Conservation (phyloP, 495 filamentous ascomycete species). For the Staphylotrichum longicolle region DNA sequence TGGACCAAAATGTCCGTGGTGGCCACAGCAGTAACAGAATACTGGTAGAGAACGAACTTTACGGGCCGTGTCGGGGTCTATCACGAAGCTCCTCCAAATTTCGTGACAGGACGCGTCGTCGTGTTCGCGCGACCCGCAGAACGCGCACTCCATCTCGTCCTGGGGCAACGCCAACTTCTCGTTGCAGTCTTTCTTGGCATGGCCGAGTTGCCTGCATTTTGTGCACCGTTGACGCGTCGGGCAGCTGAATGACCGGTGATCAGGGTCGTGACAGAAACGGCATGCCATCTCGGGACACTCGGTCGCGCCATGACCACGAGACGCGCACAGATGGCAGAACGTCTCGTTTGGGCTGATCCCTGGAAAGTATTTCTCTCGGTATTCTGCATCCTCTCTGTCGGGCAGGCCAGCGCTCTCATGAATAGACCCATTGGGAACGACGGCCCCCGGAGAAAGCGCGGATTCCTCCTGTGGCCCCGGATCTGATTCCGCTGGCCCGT, state of each 20-base stretch:
- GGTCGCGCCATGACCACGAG: conserved; percentile 32
- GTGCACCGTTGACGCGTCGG: conserved; percentile 39
- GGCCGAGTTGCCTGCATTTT: conserved; percentile 43
- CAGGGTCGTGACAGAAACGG: conserved; percentile 34
- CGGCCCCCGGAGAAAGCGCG: not conserved
- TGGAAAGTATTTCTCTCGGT: conserved; percentile 41
- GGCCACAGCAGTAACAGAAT: conserved; percentile 46
- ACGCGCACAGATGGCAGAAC: conserved; percentile 42
- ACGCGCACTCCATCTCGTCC: conserved; percentile 38
- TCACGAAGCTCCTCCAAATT: conserved; percentile 41
- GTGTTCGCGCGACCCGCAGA: conserved; percentile 37
- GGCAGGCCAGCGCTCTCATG: conserved; percentile 2
- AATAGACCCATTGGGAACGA: not conserved
- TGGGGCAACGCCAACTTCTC: conserved; percentile 36
- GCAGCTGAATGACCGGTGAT: conserved; percentile 38
- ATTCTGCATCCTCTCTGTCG: conserved; percentile 26
- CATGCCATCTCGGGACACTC: conserved; percentile 37
- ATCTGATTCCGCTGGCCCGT: not conserved
- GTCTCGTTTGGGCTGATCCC: conserved; percentile 30
- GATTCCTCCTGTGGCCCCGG: not conserved
- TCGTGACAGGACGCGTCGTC: conserved; percentile 34
- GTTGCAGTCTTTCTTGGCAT: conserved; percentile 29
- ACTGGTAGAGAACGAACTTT: conserved; percentile 41
- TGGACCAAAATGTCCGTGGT: conserved; percentile 37
- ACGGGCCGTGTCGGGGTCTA: conserved; percentile 20